These are phyloP conservation scores for Geotrichum aggregatum DNA, from an alignment of 1,139 yeast genomes.

Conservation along the genomic window DNA sequence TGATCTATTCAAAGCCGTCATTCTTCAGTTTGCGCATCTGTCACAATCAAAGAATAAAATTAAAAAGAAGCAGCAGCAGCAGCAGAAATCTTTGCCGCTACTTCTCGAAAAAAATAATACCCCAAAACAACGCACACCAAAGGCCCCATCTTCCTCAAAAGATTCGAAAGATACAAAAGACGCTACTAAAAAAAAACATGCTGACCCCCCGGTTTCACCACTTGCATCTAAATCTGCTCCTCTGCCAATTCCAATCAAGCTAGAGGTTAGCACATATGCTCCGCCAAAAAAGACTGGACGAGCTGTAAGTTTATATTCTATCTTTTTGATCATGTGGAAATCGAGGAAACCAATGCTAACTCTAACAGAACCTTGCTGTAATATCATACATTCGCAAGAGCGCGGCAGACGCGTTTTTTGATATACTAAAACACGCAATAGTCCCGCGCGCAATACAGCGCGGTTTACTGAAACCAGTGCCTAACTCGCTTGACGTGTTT, in stretches of 20 bases:
- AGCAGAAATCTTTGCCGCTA: no score
- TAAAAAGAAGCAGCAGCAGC: background rate
- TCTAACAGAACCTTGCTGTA: background rate
- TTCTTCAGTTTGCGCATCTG: background rate
- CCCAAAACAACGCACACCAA: background rate
- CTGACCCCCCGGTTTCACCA: no score
- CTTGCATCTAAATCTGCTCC: background rate
- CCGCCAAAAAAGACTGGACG: background rate
- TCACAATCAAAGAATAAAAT: background rate
- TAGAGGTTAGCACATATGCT: background rate
- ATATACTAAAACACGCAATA: conserved; percentile 41
- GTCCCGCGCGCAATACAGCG: conserved; percentile 40
- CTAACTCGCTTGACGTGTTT: conserved; percentile 24
- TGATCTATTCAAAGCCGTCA: background rate
- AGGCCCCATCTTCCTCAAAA: no score
- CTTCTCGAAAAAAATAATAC: background rate
- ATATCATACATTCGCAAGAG: conserved; percentile 36
- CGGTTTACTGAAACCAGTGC: conserved; percentile 40
- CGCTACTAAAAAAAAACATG: no score
- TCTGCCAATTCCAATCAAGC: background rate
- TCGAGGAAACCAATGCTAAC: background rate
- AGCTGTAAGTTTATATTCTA: background rate
- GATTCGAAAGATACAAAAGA: background rate
- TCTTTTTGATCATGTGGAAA: background rate
- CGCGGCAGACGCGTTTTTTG: conserved; percentile 42